phyloP scores from a whole-genome alignment of 768 basidiomycete genomes.

The Tricholoma terreum region DNA sequence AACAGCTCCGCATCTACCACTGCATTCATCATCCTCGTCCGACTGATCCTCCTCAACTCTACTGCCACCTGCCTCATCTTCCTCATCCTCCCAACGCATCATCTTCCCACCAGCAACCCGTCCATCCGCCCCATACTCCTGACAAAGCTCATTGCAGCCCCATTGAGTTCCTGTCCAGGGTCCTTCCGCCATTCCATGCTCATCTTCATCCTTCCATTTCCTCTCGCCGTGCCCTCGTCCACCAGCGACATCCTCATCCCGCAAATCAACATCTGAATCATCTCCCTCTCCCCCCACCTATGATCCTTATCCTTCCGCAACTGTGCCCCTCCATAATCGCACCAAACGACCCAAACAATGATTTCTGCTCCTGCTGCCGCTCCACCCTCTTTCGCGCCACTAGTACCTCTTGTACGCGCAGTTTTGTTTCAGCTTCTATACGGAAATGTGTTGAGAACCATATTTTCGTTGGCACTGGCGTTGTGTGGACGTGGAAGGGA shows the following conservation, averaged over 20 bases:
- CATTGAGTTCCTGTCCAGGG: slow-evolving; percentile 45
- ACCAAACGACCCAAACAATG: slow-evolving; percentile 47
- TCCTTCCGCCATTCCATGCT: slow-evolving; percentile 48
- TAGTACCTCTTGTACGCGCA: slow-evolving; percentile 20
- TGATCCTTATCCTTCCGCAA: slow-evolving; percentile 36
- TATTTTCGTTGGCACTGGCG: slow-evolving; percentile 21
- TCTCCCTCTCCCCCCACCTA: slow-evolving; percentile 48
- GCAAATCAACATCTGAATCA: slow-evolving; percentile 40
- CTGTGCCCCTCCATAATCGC: slow-evolving; percentile 50
- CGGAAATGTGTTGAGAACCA: slow-evolving; percentile 25
- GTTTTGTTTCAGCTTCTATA: slow-evolving; percentile 22
- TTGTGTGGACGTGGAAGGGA: neutral
- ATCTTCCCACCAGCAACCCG: slow-evolving; percentile 46
- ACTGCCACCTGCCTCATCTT: slow-evolving; percentile 26
- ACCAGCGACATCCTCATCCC: slow-evolving; percentile 65
- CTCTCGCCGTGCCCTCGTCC: neutral
- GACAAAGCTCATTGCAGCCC: slow-evolving; percentile 46
- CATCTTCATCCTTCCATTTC: slow-evolving; percentile 20
- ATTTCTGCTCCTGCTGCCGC: slow-evolving; percentile 9
- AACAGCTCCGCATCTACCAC: slow-evolving; percentile 41
- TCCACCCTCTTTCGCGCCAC: slow-evolving; percentile 21
- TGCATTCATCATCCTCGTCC: slow-evolving; percentile 24
- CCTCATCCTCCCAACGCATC: slow-evolving; percentile 53
- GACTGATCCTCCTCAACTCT: slow-evolving; percentile 25
- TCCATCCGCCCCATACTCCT: slow-evolving; percentile 15